phyloP scores from a whole-genome alignment of 768 basidiomycete species.

The Pisolithus albus region DNA sequence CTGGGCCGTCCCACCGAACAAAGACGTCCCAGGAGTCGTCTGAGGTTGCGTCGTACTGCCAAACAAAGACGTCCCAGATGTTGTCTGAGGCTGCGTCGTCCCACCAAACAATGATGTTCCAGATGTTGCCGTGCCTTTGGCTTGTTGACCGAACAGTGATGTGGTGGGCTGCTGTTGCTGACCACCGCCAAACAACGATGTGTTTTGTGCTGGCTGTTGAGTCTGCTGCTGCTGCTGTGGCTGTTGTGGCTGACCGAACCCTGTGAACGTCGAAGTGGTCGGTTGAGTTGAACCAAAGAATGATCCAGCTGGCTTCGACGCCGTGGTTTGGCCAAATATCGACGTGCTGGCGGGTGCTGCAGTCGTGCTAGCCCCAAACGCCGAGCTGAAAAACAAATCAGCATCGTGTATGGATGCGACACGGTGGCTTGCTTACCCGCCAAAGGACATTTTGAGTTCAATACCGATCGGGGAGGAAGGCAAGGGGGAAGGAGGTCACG shows the following conservation, averaged over 20 bases:
- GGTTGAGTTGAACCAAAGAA: conserved; percentile 35
- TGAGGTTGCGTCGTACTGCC: conserved; percentile 3
- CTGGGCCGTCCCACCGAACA: conserved; percentile 6
- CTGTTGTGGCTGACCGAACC: conserved; percentile 17
- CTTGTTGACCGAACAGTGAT: too few relatives aligned
- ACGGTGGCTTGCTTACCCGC: conserved; percentile 13
- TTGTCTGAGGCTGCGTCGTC: neutral
- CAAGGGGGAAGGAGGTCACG: neutral
- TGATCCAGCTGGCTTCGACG: conserved; percentile 26
- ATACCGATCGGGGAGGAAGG: neutral
- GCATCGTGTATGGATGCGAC: neutral
- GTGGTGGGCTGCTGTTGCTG: conserved; percentile 22
- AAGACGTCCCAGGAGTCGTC: neutral
- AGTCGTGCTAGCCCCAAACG: conserved; percentile 35
- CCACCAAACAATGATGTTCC: conserved; percentile 28
- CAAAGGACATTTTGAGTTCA: conserved; percentile 8
- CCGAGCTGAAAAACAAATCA: conserved; percentile 16
- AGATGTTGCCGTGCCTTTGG: too few relatives aligned
- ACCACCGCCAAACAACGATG: conserved; percentile 13
- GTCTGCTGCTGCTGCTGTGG: conserved; percentile 11
- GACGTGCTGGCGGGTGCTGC: conserved; percentile 15
- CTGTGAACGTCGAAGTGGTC: conserved; percentile 14
- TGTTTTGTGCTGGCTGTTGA: conserved; percentile 19
- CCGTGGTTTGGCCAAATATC: conserved; percentile 22
- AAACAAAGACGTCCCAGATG: conserved; percentile 15